Evolutionary conservation across 2,329 filamentous ascomycete species (phyloP), one percentile per base, ranked within the genome.

Genomic region (Dothiorella sarmentorum): DNA sequence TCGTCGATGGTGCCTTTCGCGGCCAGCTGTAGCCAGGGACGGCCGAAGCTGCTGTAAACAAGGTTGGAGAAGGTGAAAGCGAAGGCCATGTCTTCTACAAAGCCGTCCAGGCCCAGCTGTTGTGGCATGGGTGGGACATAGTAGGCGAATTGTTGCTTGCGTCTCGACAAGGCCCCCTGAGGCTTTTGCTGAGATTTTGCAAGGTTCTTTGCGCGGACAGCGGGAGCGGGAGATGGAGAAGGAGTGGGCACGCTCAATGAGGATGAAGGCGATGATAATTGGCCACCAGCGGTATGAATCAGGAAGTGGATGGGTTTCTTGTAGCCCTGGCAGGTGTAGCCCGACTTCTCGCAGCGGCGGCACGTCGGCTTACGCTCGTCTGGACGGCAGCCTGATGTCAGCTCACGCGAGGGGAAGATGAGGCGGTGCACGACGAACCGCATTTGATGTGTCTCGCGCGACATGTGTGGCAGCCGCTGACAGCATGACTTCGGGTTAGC

Each of bases 291-390:
- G 4, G 44, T 58, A 13, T 58, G 56, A 15, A 58, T 61, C 22
- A 61, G 27, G 59, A 63, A 63, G 26, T 60, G 62, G n/a, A 62
- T 37, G 13, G 59, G 49, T 17, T 57, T 60, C 20, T 57, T 56
- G 53, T 63, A 63, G 35, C 62, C 62, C 27, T 49, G 59, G 45
- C 62, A 63, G 20, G 20, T 37, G 29, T 63, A 63, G 31, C 62
- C 61, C 17, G 55, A 53, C 43, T 61, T 63, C 44, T 63, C 52
- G 51, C 62, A 62, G 20, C 59, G 57, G 18, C 55, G 43, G 38
- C 62, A 62, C 27, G 59, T 61, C 24, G 62, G 62, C 45, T 62
- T 62, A 33, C 51, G 52, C 60, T 63, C 62, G 40, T 63, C 62
- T 63, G 29, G 33, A n/a, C n/a, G n/a, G 42, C 10, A n/a, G 42